Conservation (phyloP, 768 basidiomycete genomes). For the Rubroboletus satanas region DNA sequence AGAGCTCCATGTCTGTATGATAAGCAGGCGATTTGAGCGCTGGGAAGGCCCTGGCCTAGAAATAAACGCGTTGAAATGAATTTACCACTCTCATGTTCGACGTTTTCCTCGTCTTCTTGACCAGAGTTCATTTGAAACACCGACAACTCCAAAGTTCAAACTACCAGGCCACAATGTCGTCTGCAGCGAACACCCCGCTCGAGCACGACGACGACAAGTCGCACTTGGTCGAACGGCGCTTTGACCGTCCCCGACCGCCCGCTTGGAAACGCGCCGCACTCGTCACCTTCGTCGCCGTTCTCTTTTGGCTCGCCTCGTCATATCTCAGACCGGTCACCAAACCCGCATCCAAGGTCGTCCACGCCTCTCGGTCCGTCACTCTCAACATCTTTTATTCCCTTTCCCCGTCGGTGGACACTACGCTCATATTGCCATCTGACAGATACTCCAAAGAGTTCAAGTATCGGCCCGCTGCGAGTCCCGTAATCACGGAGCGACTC, state of each 20-base stretch:
- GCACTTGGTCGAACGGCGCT: conserved; percentile 18
- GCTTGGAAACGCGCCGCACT: conserved; percentile 46
- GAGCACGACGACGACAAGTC: not conserved
- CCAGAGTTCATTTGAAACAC: conserved; percentile 20
- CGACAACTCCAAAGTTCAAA: conserved; percentile 12
- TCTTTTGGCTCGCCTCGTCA: conserved; percentile 43
- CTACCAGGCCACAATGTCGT: too few relatives aligned
- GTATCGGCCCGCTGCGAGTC: conserved; percentile 81
- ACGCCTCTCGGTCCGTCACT: conserved; percentile 57
- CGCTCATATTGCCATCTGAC: not conserved
- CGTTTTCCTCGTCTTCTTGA: conserved; percentile 1
- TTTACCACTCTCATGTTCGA: conserved; percentile 3
- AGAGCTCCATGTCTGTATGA: conserved; percentile 23
- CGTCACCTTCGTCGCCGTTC: conserved; percentile 36
- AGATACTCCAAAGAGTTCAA: conserved; percentile 84
- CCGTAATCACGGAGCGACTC: conserved; percentile 72
- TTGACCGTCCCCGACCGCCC: conserved; percentile 39
- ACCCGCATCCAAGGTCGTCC: conserved; percentile 45
- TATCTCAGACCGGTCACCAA: conserved; percentile 26
- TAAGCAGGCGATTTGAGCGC: conserved; percentile 1
- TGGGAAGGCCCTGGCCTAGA: not conserved
- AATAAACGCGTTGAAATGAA: not conserved
- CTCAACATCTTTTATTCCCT: too few relatives aligned
- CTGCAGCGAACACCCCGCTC: not conserved
- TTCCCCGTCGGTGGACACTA: not conserved